Conservation (phyloP, 176 grass and related monocot species). For the Carex parvula region DNA sequence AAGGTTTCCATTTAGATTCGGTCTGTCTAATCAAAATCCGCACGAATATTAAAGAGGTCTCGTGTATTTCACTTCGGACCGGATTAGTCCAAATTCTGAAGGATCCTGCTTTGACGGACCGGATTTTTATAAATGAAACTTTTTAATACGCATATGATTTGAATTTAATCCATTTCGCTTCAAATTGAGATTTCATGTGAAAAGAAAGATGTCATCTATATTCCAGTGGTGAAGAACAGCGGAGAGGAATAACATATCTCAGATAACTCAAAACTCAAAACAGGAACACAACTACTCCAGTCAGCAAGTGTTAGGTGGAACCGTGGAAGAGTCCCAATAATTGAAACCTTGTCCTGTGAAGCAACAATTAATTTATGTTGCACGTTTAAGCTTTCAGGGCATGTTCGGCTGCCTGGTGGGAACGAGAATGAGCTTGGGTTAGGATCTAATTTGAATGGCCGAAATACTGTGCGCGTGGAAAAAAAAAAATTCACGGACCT, state of each 20-base stretch:
- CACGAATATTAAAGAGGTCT: too few relatives aligned
- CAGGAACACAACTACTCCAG: not conserved
- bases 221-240: not conserved
- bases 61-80: too few relatives aligned
- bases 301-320: not conserved
- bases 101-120: too few relatives aligned
- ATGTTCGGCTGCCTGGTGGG: too few relatives aligned
- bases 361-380: not conserved
- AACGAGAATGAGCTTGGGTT: too few relatives aligned
- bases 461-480: too few relatives aligned
- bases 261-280: not conserved
- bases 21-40: too few relatives aligned
- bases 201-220: not conserved
- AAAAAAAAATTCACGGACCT: too few relatives aligned
- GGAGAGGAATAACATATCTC: not conserved
- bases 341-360: not conserved
- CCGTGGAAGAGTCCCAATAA: not conserved
- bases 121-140: not conserved
- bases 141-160: not conserved
- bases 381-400: not conserved
- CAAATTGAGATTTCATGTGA: not conserved
- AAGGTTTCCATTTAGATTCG: too few relatives aligned
- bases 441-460: too few relatives aligned
- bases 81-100: too few relatives aligned
- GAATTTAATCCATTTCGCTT: not conserved